phyloP scores from a whole-genome alignment of 179 eudicot genomes.

The Pouteria campechiana region DNA sequence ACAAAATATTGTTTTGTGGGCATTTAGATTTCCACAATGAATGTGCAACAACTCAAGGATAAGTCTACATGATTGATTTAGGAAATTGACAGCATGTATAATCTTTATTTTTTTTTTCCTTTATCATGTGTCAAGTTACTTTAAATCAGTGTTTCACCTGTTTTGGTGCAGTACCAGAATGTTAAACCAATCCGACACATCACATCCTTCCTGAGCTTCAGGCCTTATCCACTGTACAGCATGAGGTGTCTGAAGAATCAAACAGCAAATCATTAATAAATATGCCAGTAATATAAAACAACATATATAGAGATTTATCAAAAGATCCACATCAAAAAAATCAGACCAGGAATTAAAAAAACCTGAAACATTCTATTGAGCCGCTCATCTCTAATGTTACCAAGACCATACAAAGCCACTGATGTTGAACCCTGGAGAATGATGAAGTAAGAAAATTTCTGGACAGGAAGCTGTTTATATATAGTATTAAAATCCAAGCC shows the following conservation, averaged over 20 bases:
- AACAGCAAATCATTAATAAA: too few relatives aligned
- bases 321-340: slow-evolving; percentile 5
- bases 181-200: slow-evolving; percentile 96
- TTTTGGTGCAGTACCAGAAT: slow-evolving; percentile 94
- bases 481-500: not conserved
- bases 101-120: too few relatives aligned
- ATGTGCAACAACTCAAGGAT: too few relatives aligned
- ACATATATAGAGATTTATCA: slow-evolving; percentile 2
- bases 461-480: too few relatives aligned
- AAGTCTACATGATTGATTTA: too few relatives aligned
- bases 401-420: slow-evolving; percentile 94
- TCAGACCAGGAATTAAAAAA: slow-evolving; percentile 4
- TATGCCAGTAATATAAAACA: too few relatives aligned
- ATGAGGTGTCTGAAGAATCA: slow-evolving; percentile 75
- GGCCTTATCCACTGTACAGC: slow-evolving; percentile 99
- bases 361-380: slow-evolving; percentile 99
- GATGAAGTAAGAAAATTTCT: too few relatives aligned
- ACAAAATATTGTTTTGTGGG: slow-evolving; percentile 3
- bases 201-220: slow-evolving; percentile 71
- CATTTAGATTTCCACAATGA: too few relatives aligned
- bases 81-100: too few relatives aligned
- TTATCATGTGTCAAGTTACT: too few relatives aligned
- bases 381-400: slow-evolving; percentile 98
- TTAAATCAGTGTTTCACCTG: too few relatives aligned
- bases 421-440: slow-evolving; percentile 82